These are phyloP conservation scores for Myriosclerotinia scirpicola DNA, from an alignment of 2,329 filamentous ascomycete species.

Conservation along the genomic window DNA sequence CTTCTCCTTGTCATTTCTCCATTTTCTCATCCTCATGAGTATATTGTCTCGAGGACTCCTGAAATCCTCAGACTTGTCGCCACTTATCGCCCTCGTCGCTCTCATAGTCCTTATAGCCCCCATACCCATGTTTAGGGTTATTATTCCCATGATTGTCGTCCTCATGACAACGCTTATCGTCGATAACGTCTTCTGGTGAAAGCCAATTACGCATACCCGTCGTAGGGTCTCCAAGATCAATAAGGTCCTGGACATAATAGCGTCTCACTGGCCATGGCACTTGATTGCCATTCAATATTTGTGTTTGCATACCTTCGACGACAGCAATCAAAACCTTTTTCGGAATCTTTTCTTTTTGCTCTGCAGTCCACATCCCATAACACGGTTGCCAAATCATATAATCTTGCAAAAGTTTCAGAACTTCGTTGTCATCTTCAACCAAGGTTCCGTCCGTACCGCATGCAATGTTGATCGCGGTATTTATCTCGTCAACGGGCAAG, in stretches of 20 bases:
- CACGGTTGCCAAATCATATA: not conserved
- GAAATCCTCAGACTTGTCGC: no score
- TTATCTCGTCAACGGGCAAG: not conserved
- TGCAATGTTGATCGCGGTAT: not conserved
- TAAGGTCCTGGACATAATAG: not conserved
- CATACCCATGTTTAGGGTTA: no score
- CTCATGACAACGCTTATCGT: no score
- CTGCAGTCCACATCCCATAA: not conserved
- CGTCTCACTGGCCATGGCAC: no score
- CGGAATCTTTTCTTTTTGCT: not conserved
- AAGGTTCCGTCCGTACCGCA: not conserved
- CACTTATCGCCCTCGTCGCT: no score
- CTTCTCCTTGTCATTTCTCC: no score
- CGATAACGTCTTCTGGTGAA: no score
- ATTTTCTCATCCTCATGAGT: no score
- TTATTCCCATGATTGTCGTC: no score
- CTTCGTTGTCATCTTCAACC: not conserved
- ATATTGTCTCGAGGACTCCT: no score
- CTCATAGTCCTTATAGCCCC: no score
- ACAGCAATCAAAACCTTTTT: not conserved
- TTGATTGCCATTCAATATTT: not conserved
- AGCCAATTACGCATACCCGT: no score
- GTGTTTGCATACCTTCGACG: not conserved
- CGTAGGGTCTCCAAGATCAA: not conserved
- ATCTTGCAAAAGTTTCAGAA: not conserved